These are phyloP conservation scores for Tephrocybe rancida DNA, from an alignment of 768 basidiomycete genomes.

Conservation along the genomic window DNA sequence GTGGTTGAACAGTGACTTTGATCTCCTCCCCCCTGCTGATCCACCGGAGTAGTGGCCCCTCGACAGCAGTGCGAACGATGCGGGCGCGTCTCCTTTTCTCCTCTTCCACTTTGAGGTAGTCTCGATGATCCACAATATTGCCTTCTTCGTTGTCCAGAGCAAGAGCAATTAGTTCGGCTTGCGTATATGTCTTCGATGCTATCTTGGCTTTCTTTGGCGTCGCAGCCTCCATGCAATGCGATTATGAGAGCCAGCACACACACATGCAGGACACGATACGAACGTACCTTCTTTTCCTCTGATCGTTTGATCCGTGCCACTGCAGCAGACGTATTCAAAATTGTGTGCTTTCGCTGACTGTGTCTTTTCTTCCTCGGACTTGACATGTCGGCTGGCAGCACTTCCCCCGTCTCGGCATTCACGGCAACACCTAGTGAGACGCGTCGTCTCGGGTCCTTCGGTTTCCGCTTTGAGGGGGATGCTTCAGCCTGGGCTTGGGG, in stretches of 20 bases:
- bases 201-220: constrained; percentile 64
- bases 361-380: constrained; percentile 42
- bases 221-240: constrained; percentile 42
- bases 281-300: constrained; percentile 58
- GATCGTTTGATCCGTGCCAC: constrained; percentile 65
- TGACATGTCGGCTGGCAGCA: constrained; percentile 35
- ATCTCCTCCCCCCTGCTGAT: constrained; percentile 65
- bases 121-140: constrained; percentile 75
- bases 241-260: not conserved
- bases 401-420: constrained; percentile 64
- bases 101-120: constrained; percentile 81
- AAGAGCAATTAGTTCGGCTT: constrained; percentile 81
- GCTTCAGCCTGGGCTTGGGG: constrained; percentile 49
- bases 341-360: constrained; percentile 68
- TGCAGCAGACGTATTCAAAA: constrained; percentile 72
- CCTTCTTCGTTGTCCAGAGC: constrained; percentile 89
- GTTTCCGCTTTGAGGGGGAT: constrained; percentile 22
- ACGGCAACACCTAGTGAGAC: constrained; percentile 58
- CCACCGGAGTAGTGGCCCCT: constrained; percentile 75
- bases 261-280: not conserved
- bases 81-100: constrained; percentile 75
- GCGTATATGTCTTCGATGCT: constrained; percentile 58
- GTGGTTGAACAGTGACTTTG: constrained; percentile 44
- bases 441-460: constrained; percentile 44
- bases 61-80: constrained; percentile 60